These are phyloP conservation scores for Amanita pseudoporphyria DNA, from an alignment of 768 basidiomycete genomes.

Conservation along the genomic window DNA sequence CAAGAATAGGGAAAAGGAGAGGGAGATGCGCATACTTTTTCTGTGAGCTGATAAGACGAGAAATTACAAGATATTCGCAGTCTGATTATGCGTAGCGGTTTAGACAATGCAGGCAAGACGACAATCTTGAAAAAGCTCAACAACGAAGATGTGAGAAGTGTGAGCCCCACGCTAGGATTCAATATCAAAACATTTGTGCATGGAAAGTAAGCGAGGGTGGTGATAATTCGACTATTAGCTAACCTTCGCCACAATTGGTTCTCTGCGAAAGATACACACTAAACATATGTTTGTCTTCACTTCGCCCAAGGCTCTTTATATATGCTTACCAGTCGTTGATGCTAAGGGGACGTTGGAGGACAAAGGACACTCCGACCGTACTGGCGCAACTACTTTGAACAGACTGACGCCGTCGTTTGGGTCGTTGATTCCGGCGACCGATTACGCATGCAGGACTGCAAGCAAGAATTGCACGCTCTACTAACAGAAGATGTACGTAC, in stretches of 20 bases:
- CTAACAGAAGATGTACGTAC: constrained; percentile 82
- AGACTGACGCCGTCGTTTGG: constrained; percentile 97
- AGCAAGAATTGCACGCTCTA: constrained; percentile 74
- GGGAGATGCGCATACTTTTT: constrained; percentile 94
- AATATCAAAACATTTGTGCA: constrained; percentile 97
- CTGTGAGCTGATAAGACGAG: constrained; percentile 39
- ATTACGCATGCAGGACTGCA: constrained; percentile 85
- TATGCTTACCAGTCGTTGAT: constrained; percentile 10
- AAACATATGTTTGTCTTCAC: constrained; percentile 57
- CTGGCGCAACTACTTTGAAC: constrained; percentile 99
- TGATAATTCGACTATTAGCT: constrained; percentile 10
- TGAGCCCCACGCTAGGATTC: constrained; percentile 95
- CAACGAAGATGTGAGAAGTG: constrained; percentile 78
- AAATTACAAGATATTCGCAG: background rate
- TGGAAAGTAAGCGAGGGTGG: constrained; percentile 52
- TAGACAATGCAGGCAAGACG: constrained; percentile 98
- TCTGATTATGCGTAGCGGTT: constrained; percentile 48
- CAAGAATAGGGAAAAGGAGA: constrained; percentile 92
- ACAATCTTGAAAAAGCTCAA: constrained; percentile 95
- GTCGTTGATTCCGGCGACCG: constrained; percentile 95
- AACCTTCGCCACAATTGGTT: constrained; percentile 6
- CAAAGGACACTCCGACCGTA: constrained; percentile 94
- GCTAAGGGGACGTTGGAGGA: constrained; percentile 93
- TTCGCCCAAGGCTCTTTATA: background rate
- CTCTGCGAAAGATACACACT: constrained; percentile 48